Conservation (phyloP, 129 eudicot genomes). For the Smallanthus sonchifolius region DNA sequence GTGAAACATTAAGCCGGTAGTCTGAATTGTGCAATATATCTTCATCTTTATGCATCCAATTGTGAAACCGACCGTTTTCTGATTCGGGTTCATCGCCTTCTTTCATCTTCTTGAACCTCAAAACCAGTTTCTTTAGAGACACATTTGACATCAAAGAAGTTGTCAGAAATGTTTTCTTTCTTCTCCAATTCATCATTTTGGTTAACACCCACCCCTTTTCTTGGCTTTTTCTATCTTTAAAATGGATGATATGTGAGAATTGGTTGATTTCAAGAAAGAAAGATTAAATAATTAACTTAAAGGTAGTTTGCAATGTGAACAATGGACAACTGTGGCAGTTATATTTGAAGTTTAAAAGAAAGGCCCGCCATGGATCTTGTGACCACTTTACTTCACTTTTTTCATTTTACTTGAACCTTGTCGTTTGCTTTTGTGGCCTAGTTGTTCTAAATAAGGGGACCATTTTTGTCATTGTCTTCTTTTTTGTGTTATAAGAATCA, state of each 20-base stretch:
- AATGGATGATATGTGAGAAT: neutral
- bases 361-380: conserved; percentile 83
- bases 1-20: conserved; percentile 25
- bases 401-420: conserved; percentile 40
- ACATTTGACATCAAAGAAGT: conserved; percentile 36
- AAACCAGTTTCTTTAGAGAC: conserved; percentile 45
- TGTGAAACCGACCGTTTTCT: neutral
- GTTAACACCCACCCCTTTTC: neutral
- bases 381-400: conserved; percentile 63
- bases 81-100: conserved; percentile 12
- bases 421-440: conserved; percentile 40
- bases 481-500: neutral
- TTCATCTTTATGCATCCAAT: conserved; percentile 7
- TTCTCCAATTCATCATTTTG: conserved; percentile 24
- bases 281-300: neutral
- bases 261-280: neutral
- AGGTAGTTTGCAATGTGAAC: conserved; percentile 27
- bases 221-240: too few relatives aligned
- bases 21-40: conserved; percentile 27
- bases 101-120: conserved; percentile 42
- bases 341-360: conserved; percentile 60
- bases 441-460: conserved; percentile 39
- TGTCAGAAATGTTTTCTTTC: conserved; percentile 18
- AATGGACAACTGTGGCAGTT: conserved; percentile 24
- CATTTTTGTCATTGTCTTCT: conserved; percentile 26